phyloP scores from a whole-genome alignment of 2,329 filamentous ascomycete genomes.

The Berkeleyomyces rouxiae region DNA sequence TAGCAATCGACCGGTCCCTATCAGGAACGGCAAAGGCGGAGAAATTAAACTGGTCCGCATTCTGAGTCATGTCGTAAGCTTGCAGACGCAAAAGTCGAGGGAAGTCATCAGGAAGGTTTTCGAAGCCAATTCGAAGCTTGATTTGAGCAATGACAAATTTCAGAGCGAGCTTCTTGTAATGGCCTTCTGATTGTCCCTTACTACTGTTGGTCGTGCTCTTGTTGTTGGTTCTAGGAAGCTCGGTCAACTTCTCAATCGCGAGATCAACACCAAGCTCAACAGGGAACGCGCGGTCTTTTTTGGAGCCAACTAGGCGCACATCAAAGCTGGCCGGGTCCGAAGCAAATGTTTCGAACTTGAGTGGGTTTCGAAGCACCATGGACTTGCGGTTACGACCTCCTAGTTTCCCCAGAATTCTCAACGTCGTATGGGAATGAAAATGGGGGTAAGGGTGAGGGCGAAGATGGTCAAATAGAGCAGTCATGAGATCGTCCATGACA shows the following conservation, averaged over 20 bases:
- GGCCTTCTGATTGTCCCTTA: slow-evolving; percentile 52
- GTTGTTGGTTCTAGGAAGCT: slow-evolving; percentile 44
- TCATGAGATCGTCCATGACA: slow-evolving; percentile 97
- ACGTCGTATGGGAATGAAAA: slow-evolving; percentile 93
- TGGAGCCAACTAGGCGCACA: slow-evolving; percentile 73
- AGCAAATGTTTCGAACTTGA: slow-evolving; percentile 68
- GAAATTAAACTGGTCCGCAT: slow-evolving; percentile 54
- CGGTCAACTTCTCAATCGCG: slow-evolving; percentile 75
- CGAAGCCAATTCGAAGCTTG: slow-evolving; percentile 77
- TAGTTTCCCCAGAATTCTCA: slow-evolving; percentile 91
- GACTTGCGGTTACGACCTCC: slow-evolving; percentile 92
- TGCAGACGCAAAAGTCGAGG: slow-evolving; percentile 71
- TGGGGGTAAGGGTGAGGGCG: slow-evolving; percentile 90
- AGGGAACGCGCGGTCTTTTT: slow-evolving; percentile 75
- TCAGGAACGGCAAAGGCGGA: slow-evolving; percentile 60
- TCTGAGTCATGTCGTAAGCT: slow-evolving; percentile 64
- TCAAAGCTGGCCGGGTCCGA: slow-evolving; percentile 83
- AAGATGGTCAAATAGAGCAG: slow-evolving; percentile 87
- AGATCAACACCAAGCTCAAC: slow-evolving; percentile 73
- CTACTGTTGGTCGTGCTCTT: slow-evolving; percentile 23
- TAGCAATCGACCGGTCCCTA: slow-evolving; percentile 64
- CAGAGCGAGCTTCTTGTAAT: slow-evolving; percentile 88
- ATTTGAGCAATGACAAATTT: slow-evolving; percentile 75
- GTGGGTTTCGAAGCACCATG: slow-evolving; percentile 72
- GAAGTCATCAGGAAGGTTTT: slow-evolving; percentile 79